phyloP scores from a whole-genome alignment of 495 filamentous ascomycete species.

The Lasiosphaeriaceae sp. region DNA sequence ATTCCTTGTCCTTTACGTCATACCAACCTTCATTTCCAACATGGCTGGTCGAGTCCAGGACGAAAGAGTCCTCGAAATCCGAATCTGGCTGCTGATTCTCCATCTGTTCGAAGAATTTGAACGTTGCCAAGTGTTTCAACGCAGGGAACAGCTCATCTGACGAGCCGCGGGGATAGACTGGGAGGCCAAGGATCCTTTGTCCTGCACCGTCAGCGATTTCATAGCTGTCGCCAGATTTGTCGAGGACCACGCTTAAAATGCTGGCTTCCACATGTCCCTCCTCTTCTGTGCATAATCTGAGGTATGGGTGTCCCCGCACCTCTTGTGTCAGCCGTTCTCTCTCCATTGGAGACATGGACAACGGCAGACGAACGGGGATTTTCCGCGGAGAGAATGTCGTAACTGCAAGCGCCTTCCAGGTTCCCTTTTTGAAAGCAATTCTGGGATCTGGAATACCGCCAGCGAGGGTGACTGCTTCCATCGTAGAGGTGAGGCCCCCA shows the following conservation, averaged over 20 bases:
- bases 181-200: not conserved
- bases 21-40: too few species aligned
- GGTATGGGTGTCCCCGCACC: not conserved
- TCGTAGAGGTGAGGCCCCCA: not conserved
- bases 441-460: too few species aligned
- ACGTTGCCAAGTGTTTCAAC: slow-evolving; percentile 4
- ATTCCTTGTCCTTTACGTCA: too few species aligned
- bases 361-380: not conserved
- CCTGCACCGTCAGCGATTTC: not conserved
- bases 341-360: not conserved
- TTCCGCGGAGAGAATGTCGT: not conserved
- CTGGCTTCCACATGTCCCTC: not conserved
- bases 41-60: not conserved
- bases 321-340: not conserved
- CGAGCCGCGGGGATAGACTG: not conserved
- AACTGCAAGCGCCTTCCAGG: not conserved
- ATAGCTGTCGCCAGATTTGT: not conserved
- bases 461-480: not conserved
- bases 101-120: slow-evolving; percentile 5
- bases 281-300: not conserved
- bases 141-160: not conserved
- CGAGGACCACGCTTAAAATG: not conserved
- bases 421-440: not conserved
- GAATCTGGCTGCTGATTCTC: slow-evolving; percentile 1
- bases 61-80: not conserved